Percentiles rank a stretch among this genome's conserved stretches.
These are phyloP conservation scores for Hymenotorrendiella dingleyae DNA, from an alignment of 2,329 filamentous ascomycete genomes.

Conservation along the genomic window DNA sequence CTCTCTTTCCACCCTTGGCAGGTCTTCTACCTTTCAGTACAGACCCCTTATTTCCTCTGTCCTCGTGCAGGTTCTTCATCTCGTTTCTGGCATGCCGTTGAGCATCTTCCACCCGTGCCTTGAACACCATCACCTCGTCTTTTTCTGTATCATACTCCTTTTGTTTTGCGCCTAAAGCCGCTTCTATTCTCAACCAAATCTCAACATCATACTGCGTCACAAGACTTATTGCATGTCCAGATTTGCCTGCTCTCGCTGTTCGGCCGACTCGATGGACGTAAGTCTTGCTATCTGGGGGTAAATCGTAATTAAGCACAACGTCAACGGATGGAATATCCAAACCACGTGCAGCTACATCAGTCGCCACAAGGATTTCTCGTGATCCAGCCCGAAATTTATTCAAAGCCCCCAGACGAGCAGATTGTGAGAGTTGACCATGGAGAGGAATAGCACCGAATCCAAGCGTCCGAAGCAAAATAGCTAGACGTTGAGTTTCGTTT, in stretches of 20 bases:
- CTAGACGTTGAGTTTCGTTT: conserved; percentile 79
- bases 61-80: conserved; percentile 75
- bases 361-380: conserved; percentile 85
- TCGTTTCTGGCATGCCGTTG: conserved; percentile 73
- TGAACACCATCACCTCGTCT: conserved; percentile 81
- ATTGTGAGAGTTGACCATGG: conserved; percentile 87
- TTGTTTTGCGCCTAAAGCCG: conserved; percentile 72
- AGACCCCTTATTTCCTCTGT: conserved; percentile 45
- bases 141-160: conserved; percentile 63
- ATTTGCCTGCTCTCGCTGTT: conserved; percentile 81
- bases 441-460: conserved; percentile 89
- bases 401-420: conserved; percentile 76
- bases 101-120: conserved; percentile 72
- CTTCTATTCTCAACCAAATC: conserved; percentile 75
- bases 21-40: conserved; percentile 45
- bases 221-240: conserved; percentile 72
- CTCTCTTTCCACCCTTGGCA: conserved; percentile 41
- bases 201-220: conserved; percentile 87
- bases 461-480: conserved; percentile 75
- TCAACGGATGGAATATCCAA: conserved; percentile 91
- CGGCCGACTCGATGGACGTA: conserved; percentile 87
- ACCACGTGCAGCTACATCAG: conserved; percentile 89
- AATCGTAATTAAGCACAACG: conserved; percentile 77
- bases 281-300: conserved; percentile 80
- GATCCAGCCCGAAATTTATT: conserved; percentile 80